These are phyloP conservation scores for Chrysoporthe cubensis DNA, from an alignment of 2,329 filamentous ascomycete genomes.

Conservation along the genomic window DNA sequence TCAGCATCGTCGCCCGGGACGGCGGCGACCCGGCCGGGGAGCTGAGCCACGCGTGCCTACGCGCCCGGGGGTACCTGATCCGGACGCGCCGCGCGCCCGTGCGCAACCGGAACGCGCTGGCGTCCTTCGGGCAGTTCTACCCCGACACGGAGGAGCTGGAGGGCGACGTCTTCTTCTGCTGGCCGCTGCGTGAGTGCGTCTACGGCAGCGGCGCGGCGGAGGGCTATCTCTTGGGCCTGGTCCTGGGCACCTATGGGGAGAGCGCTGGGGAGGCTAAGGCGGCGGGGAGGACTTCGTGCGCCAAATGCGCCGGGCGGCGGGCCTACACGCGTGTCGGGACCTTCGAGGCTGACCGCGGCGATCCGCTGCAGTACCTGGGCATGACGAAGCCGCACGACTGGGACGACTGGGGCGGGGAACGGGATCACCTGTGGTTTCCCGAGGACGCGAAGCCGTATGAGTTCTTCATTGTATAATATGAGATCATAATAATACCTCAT, in stretches of 20 bases:
- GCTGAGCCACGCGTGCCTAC: constrained; percentile 18
- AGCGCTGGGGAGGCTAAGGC: neutral
- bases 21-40: neutral
- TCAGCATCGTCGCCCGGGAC: neutral
- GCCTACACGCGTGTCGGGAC: neutral
- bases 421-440: constrained; percentile 17
- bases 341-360: neutral
- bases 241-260: neutral
- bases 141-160: neutral
- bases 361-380: constrained; percentile 11
- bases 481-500: neutral
- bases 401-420: neutral
- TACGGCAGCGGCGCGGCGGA: too few species aligned
- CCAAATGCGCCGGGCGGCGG: neutral
- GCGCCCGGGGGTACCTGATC: neutral
- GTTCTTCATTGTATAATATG: too few species aligned
- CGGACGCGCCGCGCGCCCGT: neutral
- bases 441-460: too few species aligned
- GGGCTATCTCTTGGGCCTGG: constrained; percentile 4
- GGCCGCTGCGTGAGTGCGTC: neutral
- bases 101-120: accelerated
- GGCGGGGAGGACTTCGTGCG: neutral
- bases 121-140: constrained; percentile 4
- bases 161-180: neutral
- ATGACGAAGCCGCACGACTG: constrained; percentile 21